phyloP scores from a whole-genome alignment of 1,284 basidiomycete species.

The Phaffia rhodozyma region DNA sequence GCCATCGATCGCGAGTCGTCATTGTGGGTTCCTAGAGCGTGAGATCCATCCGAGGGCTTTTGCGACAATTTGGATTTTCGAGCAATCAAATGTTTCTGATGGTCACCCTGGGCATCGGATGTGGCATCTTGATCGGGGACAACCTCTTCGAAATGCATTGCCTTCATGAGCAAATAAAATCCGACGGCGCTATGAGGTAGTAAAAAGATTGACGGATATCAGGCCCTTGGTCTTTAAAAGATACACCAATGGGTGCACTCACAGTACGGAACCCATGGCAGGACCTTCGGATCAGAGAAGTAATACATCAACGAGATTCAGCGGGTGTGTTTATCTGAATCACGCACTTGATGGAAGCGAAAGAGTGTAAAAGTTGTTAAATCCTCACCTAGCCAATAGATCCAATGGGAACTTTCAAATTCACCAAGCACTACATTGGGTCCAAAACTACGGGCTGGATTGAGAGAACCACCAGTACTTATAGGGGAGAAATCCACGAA shows the following conservation, averaged over 20 bases:
- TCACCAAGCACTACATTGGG: conserved; percentile 30
- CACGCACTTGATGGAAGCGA: background rate
- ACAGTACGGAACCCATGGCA: conserved; percentile 27
- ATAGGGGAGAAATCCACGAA: too few species aligned
- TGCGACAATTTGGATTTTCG: too few species aligned
- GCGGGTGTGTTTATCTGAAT: background rate
- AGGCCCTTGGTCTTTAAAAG: too few species aligned
- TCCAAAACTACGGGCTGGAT: conserved; percentile 29
- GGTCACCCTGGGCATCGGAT: too few species aligned
- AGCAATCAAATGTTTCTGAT: too few species aligned
- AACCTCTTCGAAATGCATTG: conserved; percentile 5
- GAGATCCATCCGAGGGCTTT: too few species aligned
- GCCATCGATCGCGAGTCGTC: too few species aligned
- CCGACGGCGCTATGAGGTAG: conserved; percentile 24
- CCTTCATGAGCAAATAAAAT: conserved; percentile 33
- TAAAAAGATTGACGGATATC: too few species aligned
- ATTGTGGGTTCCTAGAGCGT: too few species aligned
- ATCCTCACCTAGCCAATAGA: too few species aligned
- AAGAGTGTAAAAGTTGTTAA: background rate
- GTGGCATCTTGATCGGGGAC: too few species aligned
- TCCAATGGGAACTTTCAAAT: conserved; percentile 27
- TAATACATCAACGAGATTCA: background rate
- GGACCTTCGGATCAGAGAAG: conserved; percentile 30
- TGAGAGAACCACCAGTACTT: background rate
- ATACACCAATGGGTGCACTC: too few species aligned